These are phyloP conservation scores for Elaphomyces granulatus DNA, from an alignment of 495 filamentous ascomycete genomes.

Conservation along the genomic window DNA sequence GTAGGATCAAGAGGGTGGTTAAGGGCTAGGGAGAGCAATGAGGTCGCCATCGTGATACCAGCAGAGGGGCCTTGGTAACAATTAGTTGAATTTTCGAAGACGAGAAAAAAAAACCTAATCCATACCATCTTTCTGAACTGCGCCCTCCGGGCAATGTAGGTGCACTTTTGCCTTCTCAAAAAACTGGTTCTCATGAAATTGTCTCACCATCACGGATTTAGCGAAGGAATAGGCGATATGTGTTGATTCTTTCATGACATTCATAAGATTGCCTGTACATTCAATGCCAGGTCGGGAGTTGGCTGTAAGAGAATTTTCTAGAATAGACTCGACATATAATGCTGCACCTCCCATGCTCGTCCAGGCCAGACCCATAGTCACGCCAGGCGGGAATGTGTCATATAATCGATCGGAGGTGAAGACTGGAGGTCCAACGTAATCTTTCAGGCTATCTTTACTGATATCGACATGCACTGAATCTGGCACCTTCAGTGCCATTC, in stretches of 20 bases:
- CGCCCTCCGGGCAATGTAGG: conserved; percentile 94
- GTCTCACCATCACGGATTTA: conserved; percentile 69
- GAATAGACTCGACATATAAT: conserved; percentile 92
- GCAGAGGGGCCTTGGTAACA: conserved; percentile 61
- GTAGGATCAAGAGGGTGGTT: conserved; percentile 65
- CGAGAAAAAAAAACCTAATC: conserved; percentile 6
- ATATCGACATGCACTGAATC: conserved; percentile 79
- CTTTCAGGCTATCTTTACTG: conserved; percentile 78
- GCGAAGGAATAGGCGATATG: conserved; percentile 91
- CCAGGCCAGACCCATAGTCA: conserved; percentile 98
- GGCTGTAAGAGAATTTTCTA: conserved; percentile 62
- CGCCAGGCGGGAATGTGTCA: conserved; percentile 87
- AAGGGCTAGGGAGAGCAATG: conserved; percentile 69
- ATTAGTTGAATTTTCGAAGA: conserved; percentile 1
- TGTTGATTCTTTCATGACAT: conserved; percentile 96
- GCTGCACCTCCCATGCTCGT: conserved; percentile 96
- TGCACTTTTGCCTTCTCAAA: conserved; percentile 94
- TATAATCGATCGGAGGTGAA: conserved; percentile 95
- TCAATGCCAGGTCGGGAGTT: conserved; percentile 64
- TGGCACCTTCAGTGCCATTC: conserved; percentile 71
- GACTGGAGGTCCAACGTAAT: conserved; percentile 92
- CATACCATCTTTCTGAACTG: conserved; percentile 83
- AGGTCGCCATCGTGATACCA: conserved; percentile 94
- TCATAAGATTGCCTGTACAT: conserved; percentile 86
- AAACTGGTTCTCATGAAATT: conserved; percentile 82